Evolutionary conservation across 1,139 yeast genomes (phyloP), one percentile per base, ranked within the genome.

Genomic region (Kodamaea derodonti): DNA sequence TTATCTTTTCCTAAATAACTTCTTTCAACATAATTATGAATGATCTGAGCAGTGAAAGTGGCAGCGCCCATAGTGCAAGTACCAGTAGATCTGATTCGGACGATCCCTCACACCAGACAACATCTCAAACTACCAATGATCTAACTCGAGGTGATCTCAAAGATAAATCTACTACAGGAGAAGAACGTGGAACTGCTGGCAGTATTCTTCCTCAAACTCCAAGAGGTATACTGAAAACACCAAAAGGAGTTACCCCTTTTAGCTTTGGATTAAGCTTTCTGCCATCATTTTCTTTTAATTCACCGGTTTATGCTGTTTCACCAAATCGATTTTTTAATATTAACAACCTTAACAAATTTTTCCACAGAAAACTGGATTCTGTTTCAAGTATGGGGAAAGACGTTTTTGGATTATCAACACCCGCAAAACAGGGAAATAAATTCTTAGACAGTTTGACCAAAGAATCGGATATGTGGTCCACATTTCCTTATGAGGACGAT

Each of bases 281-380:
- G 69, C 74, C 75, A 3, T 62, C 71, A 5, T 66, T 68, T 46
- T 64, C 58, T 31, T 63, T 68, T 44, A 55, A 59, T 34, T 60
- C 72, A 4, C 72, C 74, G 29, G 47, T 60, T 22, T 48, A 52
- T 34, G 43, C 60, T 3, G 51, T 62, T 11, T 64, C 72, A n/a
- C 72, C 73, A 1, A 67, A 60, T 36, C 47, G 61, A 33, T 58
- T 65, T 37, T 56, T 65, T 39, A 60, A 56, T 38, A 48, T 47
- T 4, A 51, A 51, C 29, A 50, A 45, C 30, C 41, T 58, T 33
- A 47, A 41, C 31, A 48, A 46, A 32, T 14, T 38, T 24, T 38
- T 38, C 33, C 42, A 34, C 14, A 16, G 36, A 13, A 36, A 36
- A 24, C 25, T 33, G 14, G 42, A 36, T 32, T 34, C 36, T 7